phyloP scores from a whole-genome alignment of 108 stramenopile genomes.

The Poteriospumella lacustris region DNA sequence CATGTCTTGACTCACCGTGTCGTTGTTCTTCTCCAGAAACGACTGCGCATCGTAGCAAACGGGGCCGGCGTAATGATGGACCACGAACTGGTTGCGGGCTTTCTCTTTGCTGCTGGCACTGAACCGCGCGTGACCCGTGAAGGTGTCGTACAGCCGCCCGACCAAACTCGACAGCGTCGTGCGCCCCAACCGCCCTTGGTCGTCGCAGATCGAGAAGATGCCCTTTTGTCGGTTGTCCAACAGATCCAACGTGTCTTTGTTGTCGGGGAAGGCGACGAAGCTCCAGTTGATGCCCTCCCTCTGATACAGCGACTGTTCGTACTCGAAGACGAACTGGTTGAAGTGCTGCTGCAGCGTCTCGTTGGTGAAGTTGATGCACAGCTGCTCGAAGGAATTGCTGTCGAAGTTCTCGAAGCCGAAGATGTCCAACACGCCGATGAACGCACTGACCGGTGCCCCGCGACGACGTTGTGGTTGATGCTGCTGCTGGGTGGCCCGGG shows the following conservation, averaged over 20 bases:
- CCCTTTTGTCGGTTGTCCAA: constrained; percentile 62
- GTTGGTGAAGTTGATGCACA: constrained; percentile 53
- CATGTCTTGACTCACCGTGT: constrained; percentile 19
- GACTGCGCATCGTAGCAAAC: constrained; percentile 30
- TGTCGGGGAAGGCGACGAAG: constrained; percentile 35
- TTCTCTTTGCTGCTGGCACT: neutral
- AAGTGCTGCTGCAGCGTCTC: constrained; percentile 55
- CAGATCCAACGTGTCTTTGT: constrained; percentile 28
- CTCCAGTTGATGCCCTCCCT: constrained; percentile 38
- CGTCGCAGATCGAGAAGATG: constrained; percentile 81
- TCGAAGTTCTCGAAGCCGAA: constrained; percentile 50
- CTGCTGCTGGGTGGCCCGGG: neutral
- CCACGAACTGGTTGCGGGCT: neutral
- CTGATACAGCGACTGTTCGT: constrained; percentile 58
- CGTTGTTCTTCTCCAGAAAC: constrained; percentile 41
- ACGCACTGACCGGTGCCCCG: no score
- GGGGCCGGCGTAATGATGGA: constrained; percentile 34
- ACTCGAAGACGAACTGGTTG: constrained; percentile 78
- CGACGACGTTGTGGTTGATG: neutral
- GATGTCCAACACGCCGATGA: constrained; percentile 49
- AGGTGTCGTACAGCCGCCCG: neutral
- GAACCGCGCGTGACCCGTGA: neutral
- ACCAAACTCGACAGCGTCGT: constrained; percentile 34
- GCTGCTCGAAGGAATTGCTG: constrained; percentile 34
- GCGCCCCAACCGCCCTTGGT: constrained; percentile 75